Evolutionary conservation across 2,329 filamentous ascomycete species (phyloP).

Genomic region (Decorospora gaudefroyi): DNA sequence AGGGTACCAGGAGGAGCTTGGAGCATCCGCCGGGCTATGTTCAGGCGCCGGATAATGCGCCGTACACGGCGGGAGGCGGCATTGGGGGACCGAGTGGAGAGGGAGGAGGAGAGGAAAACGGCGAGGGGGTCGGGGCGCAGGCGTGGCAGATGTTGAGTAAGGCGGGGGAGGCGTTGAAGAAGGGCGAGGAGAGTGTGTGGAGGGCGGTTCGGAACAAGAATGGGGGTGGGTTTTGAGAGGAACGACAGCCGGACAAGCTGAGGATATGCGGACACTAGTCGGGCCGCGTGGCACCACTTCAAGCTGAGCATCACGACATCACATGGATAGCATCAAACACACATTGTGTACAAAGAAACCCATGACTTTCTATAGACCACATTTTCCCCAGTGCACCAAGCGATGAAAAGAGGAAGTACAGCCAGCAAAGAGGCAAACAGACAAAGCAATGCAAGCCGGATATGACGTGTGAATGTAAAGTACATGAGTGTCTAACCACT

Average conservation of each 20-base stretch:
- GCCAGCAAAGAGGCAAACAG: slow-evolving; percentile 41
- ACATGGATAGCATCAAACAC: slow-evolving; percentile 12
- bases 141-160: slow-evolving; percentile 46
- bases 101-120: slow-evolving; percentile 16
- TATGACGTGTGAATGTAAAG: slow-evolving; percentile 50
- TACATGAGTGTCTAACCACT: slow-evolving; percentile 49
- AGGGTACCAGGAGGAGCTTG: slow-evolving; percentile 27
- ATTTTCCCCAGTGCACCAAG: slow-evolving; percentile 47
- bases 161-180: slow-evolving; percentile 44
- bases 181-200: slow-evolving; percentile 45
- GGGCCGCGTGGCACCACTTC: not conserved
- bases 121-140: slow-evolving; percentile 36
- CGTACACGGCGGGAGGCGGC: slow-evolving; percentile 49
- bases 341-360: slow-evolving; percentile 34
- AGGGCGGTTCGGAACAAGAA: slow-evolving; percentile 40
- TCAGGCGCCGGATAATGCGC: slow-evolving; percentile 50
- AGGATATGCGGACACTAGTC: too few species aligned
- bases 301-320: slow-evolving; percentile 1
- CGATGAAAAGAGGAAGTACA: slow-evolving; percentile 43
- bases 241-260: too few species aligned
- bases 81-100: slow-evolving; percentile 35
- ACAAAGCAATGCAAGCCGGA: slow-evolving; percentile 48
- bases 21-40: slow-evolving; percentile 56
- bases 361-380: slow-evolving; percentile 46
- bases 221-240: slow-evolving; percentile 3